phyloP scores from a whole-genome alignment of 768 basidiomycete species.

The Boletus pseudo-olivaceus region DNA sequence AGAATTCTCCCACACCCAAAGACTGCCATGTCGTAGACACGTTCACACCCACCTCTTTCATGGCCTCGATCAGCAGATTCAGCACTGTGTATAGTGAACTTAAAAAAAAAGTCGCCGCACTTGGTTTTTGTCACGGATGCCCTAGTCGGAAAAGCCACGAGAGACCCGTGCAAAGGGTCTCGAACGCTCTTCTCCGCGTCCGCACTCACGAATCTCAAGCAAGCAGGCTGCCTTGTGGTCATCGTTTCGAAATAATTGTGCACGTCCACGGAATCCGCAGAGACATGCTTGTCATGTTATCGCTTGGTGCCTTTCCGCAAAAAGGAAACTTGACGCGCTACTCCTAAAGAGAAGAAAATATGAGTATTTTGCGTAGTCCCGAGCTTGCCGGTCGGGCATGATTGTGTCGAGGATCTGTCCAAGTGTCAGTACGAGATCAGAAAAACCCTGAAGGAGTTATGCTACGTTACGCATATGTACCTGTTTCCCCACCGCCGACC shows the following conservation, averaged over 20 bases:
- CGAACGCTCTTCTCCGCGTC: conserved; percentile 1
- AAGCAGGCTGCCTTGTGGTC: conserved; percentile 10
- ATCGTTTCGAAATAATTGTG: conserved; percentile 5
- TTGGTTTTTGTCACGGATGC: not conserved
- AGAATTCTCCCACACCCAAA: conserved; percentile 25
- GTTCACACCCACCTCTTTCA: conserved; percentile 30
- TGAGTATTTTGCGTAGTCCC: not conserved
- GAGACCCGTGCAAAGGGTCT: conserved; percentile 1
- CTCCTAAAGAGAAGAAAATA: not conserved
- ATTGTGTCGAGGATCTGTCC: conserved; percentile 17
- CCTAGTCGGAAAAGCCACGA: not conserved
- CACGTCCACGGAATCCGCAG: conserved; percentile 1
- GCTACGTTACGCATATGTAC: conserved; percentile 20
- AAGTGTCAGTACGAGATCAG: conserved; percentile 19
- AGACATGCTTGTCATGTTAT: not conserved
- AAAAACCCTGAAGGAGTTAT: conserved; percentile 34
- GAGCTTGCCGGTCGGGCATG: not conserved
- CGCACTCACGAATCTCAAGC: not conserved
- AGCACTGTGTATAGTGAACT: conserved; percentile 20
- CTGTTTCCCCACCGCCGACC: conserved; percentile 1
- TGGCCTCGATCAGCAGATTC: conserved; percentile 16
- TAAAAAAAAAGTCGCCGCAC: conserved; percentile 15
- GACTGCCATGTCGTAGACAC: conserved; percentile 21
- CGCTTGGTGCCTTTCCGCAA: too few species aligned
- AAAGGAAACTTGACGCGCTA: not conserved